Evolutionary conservation across 805 yeast species (phyloP).

Genomic region (Saturnispora diversa): DNA sequence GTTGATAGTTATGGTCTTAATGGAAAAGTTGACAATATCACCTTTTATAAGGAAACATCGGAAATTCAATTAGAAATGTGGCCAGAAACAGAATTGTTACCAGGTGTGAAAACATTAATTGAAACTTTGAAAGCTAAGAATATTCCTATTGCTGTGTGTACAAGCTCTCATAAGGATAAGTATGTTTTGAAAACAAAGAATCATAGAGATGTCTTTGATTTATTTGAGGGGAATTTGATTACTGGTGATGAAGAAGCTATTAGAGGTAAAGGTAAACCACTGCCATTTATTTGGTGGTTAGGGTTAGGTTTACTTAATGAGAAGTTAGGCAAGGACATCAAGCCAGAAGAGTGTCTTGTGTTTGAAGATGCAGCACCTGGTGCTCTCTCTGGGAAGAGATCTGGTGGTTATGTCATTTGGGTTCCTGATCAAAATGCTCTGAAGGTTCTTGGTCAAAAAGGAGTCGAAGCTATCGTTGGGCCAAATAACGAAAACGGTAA

Average conservation of each 20-base stretch:
- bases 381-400: slow-evolving; percentile 70
- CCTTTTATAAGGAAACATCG: slow-evolving; percentile 45
- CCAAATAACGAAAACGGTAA: slow-evolving; percentile 42
- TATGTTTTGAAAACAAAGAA: slow-evolving; percentile 68
- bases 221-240: slow-evolving; percentile 58
- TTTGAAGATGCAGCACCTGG: slow-evolving; percentile 97
- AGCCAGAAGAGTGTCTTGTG: slow-evolving; percentile 72
- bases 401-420: slow-evolving; percentile 89
- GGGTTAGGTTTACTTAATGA: slow-evolving; percentile 67
- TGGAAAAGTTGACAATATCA: slow-evolving; percentile 47
- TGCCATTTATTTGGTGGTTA: slow-evolving; percentile 84
- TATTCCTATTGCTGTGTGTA: slow-evolving; percentile 84
- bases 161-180: slow-evolving; percentile 63
- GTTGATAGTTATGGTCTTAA: slow-evolving; percentile 64
- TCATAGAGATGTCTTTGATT: slow-evolving; percentile 46
- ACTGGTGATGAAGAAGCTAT: slow-evolving; percentile 87
- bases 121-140: slow-evolving; percentile 39
- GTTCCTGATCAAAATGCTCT: slow-evolving; percentile 78
- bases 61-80: slow-evolving; percentile 51
- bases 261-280: slow-evolving; percentile 84
- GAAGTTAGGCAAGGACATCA: slow-evolving; percentile 40
- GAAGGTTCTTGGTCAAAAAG: slow-evolving; percentile 41
- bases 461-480: slow-evolving; percentile 40
- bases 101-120: slow-evolving; percentile 76
- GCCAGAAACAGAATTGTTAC: slow-evolving; percentile 59